A percentile compares a stretch with the other conserved stretches of the same genome.
Evolutionary conservation across 495 filamentous ascomycete genomes (phyloP).

Genomic region (Apodospora peruviana): DNA sequence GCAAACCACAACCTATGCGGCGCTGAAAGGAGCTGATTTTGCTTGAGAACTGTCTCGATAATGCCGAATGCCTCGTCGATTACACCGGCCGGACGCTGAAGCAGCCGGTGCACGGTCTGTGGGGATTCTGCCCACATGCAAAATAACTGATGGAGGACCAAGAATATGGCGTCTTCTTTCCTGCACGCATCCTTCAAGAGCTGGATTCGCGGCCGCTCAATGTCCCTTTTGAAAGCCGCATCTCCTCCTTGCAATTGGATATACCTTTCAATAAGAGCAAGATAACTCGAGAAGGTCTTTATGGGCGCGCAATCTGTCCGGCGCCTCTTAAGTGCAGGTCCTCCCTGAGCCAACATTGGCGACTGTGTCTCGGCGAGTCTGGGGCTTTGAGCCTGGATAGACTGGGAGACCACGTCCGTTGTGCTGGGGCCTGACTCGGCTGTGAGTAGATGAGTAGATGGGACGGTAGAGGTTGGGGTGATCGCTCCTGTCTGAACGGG

Average conservation of each 20-base stretch:
- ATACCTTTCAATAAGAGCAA: slow-evolving; percentile 14
- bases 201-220: slow-evolving; percentile 49
- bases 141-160: slow-evolving; percentile 65
- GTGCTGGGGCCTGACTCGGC: not conserved
- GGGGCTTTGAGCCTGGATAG: not conserved
- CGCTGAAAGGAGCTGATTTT: slow-evolving; percentile 28
- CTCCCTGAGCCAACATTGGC: not conserved
- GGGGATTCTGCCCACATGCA: slow-evolving; percentile 41
- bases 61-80: slow-evolving; percentile 33
- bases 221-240: not conserved
- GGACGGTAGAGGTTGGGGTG: not conserved
- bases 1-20: slow-evolving; percentile 47
- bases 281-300: slow-evolving; percentile 1
- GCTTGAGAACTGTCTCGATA: slow-evolving; percentile 34
- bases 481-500: not conserved
- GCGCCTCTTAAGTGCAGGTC: slow-evolving; percentile 11
- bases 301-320: slow-evolving; percentile 16
- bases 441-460: not conserved
- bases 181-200: slow-evolving; percentile 54
- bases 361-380: not conserved
- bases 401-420: not conserved
- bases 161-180: slow-evolving; percentile 53
- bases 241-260: slow-evolving; percentile 16
- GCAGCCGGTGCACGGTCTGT: not conserved
- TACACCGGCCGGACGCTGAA: not conserved